Percentiles rank a stretch among this genome's conserved stretches.
Conservation (phyloP, 1,284 basidiomycete species). For the Quambalaria eucalypti region DNA sequence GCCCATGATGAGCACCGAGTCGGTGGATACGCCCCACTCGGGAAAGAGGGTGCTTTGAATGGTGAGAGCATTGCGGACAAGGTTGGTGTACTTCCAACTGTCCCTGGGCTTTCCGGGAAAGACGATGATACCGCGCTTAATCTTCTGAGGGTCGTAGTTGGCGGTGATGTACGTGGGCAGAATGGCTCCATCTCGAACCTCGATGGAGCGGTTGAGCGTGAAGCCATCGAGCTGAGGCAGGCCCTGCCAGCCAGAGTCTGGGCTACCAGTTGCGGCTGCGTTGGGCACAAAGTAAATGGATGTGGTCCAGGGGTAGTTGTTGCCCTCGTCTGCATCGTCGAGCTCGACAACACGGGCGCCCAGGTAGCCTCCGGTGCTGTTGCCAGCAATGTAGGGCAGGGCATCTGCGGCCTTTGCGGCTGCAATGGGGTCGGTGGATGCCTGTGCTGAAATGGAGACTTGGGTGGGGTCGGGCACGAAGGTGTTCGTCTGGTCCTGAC, state of each 20-base stretch:
- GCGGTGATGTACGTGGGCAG: slow-evolving; percentile 31
- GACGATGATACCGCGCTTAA: slow-evolving; percentile 39
- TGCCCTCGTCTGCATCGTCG: slow-evolving; percentile 7
- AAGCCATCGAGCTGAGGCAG: slow-evolving; percentile 27
- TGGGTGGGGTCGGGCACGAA: background rate
- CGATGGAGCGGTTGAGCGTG: slow-evolving; percentile 26
- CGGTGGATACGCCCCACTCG: slow-evolving; percentile 1
- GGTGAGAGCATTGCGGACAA: slow-evolving; percentile 24
- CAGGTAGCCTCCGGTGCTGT: slow-evolving; percentile 12
- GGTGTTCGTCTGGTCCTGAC: background rate
- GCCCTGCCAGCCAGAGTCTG: slow-evolving; percentile 49
- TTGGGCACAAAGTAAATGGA: slow-evolving; percentile 10
- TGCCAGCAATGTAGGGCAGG: slow-evolving; percentile 17
- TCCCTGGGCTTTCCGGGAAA: slow-evolving; percentile 39
- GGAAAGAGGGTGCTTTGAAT: slow-evolving; percentile 6
- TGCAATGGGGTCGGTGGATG: slow-evolving; percentile 25
- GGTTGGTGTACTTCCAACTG: slow-evolving; percentile 37
- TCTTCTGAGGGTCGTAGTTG: slow-evolving; percentile 16
- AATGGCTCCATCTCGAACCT: slow-evolving; percentile 3
- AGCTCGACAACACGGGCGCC: slow-evolving; percentile 7
- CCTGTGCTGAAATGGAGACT: slow-evolving; percentile 8
- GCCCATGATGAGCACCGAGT: slow-evolving; percentile 26
- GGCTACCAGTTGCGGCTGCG: slow-evolving; percentile 13
- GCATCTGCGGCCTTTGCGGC: slow-evolving; percentile 23
- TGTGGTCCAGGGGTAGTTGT: slow-evolving; percentile 22